Evolutionary conservation across 2,329 filamentous ascomycete genomes (phyloP), one percentile per base, ranked within the genome.

Genomic region (Fusarium clavum): DNA sequence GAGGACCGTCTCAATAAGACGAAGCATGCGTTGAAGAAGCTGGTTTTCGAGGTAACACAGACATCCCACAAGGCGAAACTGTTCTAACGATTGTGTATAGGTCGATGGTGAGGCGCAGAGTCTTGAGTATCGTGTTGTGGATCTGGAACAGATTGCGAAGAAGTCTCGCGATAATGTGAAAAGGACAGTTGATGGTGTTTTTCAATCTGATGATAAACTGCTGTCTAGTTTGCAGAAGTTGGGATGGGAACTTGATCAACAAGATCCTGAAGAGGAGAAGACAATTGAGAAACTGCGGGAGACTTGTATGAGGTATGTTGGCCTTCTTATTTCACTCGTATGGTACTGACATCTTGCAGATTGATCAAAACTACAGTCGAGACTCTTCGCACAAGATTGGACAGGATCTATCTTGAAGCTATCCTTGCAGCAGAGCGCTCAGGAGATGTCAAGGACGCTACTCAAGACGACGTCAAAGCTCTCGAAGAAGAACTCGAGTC

Each of bases 401-500:
- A 89, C 73, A 81, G 85, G n/a, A 78, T 85, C 5, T 90, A 87
- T 61, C 77, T 89, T 2, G 83, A 88, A 51, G 77, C 82, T 3
- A 76, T 87, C 1, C 34, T 75, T 4, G 64, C 70, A 0, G 76
- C 74, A 2, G 77, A 79, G 44, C 73, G 74, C 4, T 73, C 74
- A 1, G 75, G 73, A 0, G 75, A 79, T 41, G 64, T 68, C 12
- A 69, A 70, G 6, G 67, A 75, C 8, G 77, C 77, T 0, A 73
- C 77, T 1, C 67, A 69, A 1, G 81, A 80, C 8, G 85, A 88
- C 51, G 82, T 85, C 12, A 80, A 79, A 16, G 82, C 84, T 6
- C 76, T 91, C 4, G 86, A 90, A 72, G 85, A 87, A 32, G 91
- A 93, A 73, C 82, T 93, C 1, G 89, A 92, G 69, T 91, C 90